phyloP scores from a whole-genome alignment of 139 green algal species.

The Volvox reticuliferus region DNA sequence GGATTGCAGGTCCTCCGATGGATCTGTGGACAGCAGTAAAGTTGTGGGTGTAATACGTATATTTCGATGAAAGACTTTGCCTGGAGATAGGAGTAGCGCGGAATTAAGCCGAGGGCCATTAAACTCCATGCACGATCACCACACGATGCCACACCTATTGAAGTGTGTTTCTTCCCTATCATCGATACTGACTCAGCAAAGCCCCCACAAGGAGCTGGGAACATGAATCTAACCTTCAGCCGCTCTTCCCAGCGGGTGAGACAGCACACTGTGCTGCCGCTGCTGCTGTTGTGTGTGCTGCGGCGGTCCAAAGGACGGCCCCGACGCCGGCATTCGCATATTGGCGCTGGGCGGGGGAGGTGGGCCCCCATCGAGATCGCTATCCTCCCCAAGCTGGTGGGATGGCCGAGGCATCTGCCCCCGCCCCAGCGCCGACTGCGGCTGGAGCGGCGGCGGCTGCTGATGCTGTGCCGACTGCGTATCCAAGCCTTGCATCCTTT shows the following conservation, averaged over 20 bases:
- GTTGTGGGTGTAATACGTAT: no score
- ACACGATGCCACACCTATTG: no score
- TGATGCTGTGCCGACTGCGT: constrained; percentile 2
- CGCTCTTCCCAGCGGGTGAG: neutral
- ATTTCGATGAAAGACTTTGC: no score
- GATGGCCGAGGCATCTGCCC: neutral
- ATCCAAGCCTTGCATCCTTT: neutral
- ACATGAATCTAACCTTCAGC: neutral
- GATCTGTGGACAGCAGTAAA: neutral
- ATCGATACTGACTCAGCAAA: no score
- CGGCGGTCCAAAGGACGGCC: neutral
- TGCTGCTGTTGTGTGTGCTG: constrained; percentile 18
- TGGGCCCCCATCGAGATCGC: neutral
- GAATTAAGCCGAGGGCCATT: no score
- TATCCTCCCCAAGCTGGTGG: neutral
- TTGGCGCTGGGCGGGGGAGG: neutral
- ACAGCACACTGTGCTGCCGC: neutral
- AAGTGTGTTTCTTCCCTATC: no score
- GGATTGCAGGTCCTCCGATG: constrained; percentile 1
- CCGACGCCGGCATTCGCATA: constrained; percentile 12
- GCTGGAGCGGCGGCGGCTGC: neutral
- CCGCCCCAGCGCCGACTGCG: neutral
- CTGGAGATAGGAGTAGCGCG: no score
- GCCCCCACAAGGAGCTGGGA: no score
- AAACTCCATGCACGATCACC: no score